Evolutionary conservation across 768 basidiomycete species (phyloP).

Genomic region (Rhodotorula kratochvilovae): DNA sequence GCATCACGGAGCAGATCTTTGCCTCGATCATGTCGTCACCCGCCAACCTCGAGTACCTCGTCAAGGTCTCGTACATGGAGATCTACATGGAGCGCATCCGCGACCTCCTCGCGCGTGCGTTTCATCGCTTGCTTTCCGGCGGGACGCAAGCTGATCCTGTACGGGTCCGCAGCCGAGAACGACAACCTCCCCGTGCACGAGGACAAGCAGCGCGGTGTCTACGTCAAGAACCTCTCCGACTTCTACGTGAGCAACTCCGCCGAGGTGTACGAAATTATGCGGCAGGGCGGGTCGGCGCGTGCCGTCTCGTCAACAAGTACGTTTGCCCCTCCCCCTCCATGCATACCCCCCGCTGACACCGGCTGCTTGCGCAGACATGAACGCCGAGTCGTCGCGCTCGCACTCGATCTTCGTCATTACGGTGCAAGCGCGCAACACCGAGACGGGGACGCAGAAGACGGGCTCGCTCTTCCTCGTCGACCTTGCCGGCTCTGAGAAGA

Average conservation of each 20-base stretch:
- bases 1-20: constrained; percentile 98
- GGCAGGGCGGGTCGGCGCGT: constrained; percentile 83
- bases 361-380: constrained; percentile 70
- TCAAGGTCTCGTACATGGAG: constrained; percentile 99
- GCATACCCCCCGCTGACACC: not conserved
- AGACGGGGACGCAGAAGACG: constrained; percentile 89
- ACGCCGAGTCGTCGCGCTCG: constrained; percentile 96
- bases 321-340: constrained; percentile 41
- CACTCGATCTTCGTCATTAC: constrained; percentile 99
- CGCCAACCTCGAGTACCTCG: constrained; percentile 90
- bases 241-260: constrained; percentile 93
- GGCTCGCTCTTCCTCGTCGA: constrained; percentile 97
- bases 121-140: fast-evolving
- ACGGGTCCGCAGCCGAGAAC: constrained; percentile 65
- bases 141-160: not conserved
- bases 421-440: constrained; percentile 92
- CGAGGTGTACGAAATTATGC: constrained; percentile 99
- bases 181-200: constrained; percentile 98
- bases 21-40: constrained; percentile 95
- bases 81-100: constrained; percentile 95
- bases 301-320: constrained; percentile 90
- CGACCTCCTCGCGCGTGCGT: constrained; percentile 87
- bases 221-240: constrained; percentile 94
- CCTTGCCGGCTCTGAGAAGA: constrained; percentile 97
- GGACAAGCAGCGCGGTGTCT: constrained; percentile 94